phyloP scores from a whole-genome alignment of 495 filamentous ascomycete species.

The Aspergillus heteromorphus region DNA sequence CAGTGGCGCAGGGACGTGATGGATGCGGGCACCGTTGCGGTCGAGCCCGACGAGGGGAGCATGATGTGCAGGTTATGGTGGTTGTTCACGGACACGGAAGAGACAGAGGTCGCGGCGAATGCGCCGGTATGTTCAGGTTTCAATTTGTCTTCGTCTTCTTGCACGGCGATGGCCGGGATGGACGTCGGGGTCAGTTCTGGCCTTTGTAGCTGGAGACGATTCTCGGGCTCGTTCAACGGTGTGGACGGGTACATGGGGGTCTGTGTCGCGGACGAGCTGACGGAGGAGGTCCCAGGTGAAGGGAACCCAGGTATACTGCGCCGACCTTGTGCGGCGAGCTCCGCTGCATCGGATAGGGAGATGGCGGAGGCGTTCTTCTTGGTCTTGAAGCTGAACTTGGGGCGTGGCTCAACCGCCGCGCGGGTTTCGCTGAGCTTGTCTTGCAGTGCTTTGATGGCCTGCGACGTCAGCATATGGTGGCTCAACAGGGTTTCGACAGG shows the following conservation, averaged over 20 bases:
- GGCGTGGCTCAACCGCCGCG: conserved; percentile 53
- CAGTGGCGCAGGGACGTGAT: conserved; percentile 67
- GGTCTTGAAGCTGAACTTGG: conserved; percentile 71
- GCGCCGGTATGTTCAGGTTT: conserved; percentile 14
- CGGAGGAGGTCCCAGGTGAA: conserved; percentile 40
- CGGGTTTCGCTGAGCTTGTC: conserved; percentile 59
- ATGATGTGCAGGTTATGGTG: conserved; percentile 60
- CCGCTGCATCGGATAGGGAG: conserved; percentile 51
- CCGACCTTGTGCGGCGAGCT: conserved; percentile 44
- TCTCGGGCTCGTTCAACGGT: conserved; percentile 43
- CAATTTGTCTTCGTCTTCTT: conserved; percentile 13
- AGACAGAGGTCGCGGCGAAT: conserved; percentile 33
- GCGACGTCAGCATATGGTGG: conserved; percentile 1
- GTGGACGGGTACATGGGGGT: conserved; percentile 50
- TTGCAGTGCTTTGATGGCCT: conserved; percentile 65
- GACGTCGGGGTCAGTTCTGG: conserved; percentile 38
- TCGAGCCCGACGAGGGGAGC: conserved; percentile 61
- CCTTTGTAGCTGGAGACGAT: conserved; percentile 25
- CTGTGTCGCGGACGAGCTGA: conserved; percentile 44
- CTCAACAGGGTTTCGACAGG: neutral
- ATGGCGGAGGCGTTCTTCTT: conserved; percentile 54
- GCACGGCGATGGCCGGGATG: conserved; percentile 19
- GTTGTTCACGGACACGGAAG: conserved; percentile 58
- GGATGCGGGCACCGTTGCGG: conserved; percentile 63
- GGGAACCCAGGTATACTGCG: conserved; percentile 37